Evolutionary conservation across 23 red algal genomes (phyloP).

Genomic region (Pyropia haitanensis): DNA sequence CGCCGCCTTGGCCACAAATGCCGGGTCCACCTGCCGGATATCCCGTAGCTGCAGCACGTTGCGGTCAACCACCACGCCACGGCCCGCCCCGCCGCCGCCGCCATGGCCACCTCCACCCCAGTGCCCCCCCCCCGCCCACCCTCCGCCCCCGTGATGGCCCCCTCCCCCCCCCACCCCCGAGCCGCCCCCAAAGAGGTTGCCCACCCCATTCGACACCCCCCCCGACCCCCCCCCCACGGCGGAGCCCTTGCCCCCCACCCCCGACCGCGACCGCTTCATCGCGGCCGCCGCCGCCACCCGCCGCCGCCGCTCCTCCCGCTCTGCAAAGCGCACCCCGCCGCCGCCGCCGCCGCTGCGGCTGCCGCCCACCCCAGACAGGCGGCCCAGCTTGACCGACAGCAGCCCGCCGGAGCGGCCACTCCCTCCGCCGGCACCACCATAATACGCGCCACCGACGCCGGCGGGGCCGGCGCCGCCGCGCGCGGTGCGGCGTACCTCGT

Average conservation of each 20-base stretch:
- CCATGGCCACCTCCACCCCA: not conserved
- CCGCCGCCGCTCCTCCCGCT: not conserved
- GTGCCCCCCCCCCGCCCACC: not conserved
- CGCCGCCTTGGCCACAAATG: constrained; percentile 72
- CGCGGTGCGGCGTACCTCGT: constrained; percentile 17
- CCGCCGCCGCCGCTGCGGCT: not conserved
- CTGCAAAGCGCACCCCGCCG: not conserved
- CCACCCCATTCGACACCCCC: too few species aligned
- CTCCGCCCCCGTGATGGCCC: not conserved
- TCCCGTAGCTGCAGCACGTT: constrained; percentile 57
- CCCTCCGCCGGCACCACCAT: not conserved
- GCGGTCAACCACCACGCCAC: constrained; percentile 1
- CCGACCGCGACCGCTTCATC: not conserved
- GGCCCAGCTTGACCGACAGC: not conserved
- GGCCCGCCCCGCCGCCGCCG: not conserved
- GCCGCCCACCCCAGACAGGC: not conserved
- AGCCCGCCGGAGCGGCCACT: not conserved
- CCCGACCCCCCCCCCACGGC: not conserved
- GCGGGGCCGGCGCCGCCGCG: not conserved
- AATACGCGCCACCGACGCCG: not conserved
- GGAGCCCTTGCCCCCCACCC: not conserved
- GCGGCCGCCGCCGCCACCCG: not conserved
- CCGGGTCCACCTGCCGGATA: constrained; percentile 83
- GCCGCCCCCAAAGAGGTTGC: too few species aligned
- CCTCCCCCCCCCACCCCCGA: too few species aligned